These are phyloP conservation scores for Metarhizium sp. DNA, from an alignment of 2,329 filamentous ascomycete genomes.

Conservation along the genomic window DNA sequence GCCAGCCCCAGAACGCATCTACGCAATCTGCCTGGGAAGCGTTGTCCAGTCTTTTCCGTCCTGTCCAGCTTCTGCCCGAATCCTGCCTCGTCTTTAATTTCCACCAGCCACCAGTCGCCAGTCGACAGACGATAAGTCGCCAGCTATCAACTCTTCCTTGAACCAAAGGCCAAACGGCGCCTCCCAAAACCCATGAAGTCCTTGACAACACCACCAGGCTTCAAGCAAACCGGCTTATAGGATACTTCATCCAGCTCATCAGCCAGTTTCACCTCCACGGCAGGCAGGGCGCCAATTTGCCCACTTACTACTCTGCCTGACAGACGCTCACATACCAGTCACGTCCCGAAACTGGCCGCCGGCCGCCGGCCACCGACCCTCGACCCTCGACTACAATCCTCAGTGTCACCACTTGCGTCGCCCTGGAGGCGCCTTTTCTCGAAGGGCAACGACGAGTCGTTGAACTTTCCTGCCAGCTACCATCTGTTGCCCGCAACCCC, in stretches of 20 bases:
- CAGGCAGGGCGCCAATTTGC: no score
- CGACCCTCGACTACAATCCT: background rate
- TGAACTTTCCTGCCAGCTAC: background rate
- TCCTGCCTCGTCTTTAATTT: no score
- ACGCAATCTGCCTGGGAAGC: slow-evolving; percentile 2
- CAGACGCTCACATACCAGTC: no score
- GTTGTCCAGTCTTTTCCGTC: slow-evolving; percentile 6
- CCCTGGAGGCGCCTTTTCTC: slow-evolving; percentile 3
- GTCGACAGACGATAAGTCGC: no score
- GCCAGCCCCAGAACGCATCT: background rate
- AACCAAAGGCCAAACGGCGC: no score
- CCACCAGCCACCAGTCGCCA: no score
- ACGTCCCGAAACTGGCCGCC: background rate
- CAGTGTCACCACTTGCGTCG: slow-evolving; percentile 1
- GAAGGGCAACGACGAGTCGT: slow-evolving; percentile 3
- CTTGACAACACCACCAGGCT: background rate
- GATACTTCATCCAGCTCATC: no score
- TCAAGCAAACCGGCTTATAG: background rate
- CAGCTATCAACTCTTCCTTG: no score
- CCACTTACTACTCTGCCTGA: no score
- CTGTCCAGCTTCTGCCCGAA: background rate
- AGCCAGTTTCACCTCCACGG: no score
- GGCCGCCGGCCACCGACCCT: background rate
- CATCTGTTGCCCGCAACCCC: background rate
- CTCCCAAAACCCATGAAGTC: no score